Base-by-base conservation (phyloP, 1,284 basidiomycete species). In the Ceratorhiza oryzae-sativae region DNA sequence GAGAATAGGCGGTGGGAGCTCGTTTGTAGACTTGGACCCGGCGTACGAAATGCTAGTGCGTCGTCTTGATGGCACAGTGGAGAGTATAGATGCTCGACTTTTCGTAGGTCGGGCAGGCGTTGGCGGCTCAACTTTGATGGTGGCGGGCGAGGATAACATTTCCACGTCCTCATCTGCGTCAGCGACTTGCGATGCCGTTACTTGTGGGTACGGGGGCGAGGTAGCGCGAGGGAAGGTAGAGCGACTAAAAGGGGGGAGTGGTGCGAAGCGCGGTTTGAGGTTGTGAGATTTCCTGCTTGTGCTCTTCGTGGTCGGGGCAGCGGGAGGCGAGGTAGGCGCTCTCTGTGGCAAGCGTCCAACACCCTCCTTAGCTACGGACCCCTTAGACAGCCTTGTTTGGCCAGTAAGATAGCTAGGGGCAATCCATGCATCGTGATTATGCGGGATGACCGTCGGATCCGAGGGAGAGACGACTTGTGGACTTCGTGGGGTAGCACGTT, bases 121-220 rank as follows among this genome's bases (percentile, higher is more conserved):
- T n/a, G 42, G 30, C 13, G 56, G 68, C 36, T 60, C 56, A 51
- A 71, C 13, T 23, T 71, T 71, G 39, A 41, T 10, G 6, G n/a
- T n/a, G n/a, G 41, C 27, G 18, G 49, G 27, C 13, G 20, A 20
- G 15, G 49, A 25, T 23, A 8, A 55, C 27, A 55, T 30, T 15
- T 48, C 42, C 27, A 39, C 41, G 23, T 71, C 68, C 46, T 71
- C 68, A 48, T 60, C 56, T 9, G 68, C 68, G n/a, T 71, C 68
- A 3, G 55, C 68, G 18, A 71, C 30, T 23, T 71, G 68, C 34
- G 68, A 71, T 3, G 68, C 68, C 15, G 68, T 71, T 34, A 71
- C 45, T 15, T 25, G 68, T 15, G 68, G 68, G 12, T 46, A 46
- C 1, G 48, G 32, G 30, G 68, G 56, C 10, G 56, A 49, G 36